Evolutionary conservation across 441 rosid species (phyloP).

Genomic region (Bruguiera hainesii): DNA sequence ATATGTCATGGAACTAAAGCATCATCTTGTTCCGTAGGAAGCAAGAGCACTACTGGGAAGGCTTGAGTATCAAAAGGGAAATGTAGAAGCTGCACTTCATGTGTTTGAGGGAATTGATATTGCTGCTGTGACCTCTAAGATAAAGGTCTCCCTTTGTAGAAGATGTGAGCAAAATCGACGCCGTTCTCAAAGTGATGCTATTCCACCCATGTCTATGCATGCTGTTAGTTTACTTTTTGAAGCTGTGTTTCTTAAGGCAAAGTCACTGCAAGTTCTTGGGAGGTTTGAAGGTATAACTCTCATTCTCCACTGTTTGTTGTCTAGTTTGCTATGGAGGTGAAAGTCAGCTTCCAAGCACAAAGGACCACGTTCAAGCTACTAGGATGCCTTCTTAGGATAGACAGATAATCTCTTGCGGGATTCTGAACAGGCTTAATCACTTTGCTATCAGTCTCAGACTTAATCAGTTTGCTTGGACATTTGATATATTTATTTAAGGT

Average conservation of each 20-base stretch:
- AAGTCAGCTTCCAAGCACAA: neutral
- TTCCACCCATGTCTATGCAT: conserved; percentile 65
- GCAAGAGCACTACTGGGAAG: conserved; percentile 78
- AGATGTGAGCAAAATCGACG: conserved; percentile 48
- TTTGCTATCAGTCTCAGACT: neutral
- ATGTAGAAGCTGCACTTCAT: conserved; percentile 68
- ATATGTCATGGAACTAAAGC: conserved; percentile 9
- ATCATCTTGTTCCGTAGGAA: conserved; percentile 40
- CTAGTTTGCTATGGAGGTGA: neutral
- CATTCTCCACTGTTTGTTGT: conserved; percentile 6
- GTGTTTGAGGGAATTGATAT: conserved; percentile 81
- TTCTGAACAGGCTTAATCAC: neutral
- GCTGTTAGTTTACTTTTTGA: conserved; percentile 67
- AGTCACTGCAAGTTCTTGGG: conserved; percentile 64
- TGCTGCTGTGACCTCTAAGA: conserved; percentile 56
- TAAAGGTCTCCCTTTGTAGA: conserved; percentile 51
- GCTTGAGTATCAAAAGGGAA: conserved; percentile 75
- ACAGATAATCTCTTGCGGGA: neutral
- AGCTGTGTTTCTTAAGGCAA: conserved; percentile 69
- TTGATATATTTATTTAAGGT: neutral
- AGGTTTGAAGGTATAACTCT: conserved; percentile 50
- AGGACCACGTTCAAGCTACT: neutral
- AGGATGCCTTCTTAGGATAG: neutral
- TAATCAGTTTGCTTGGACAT: neutral
- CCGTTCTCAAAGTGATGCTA: conserved; percentile 50